phyloP scores from a whole-genome alignment of 1,284 basidiomycete species.

The Megacollybia platyphylla region DNA sequence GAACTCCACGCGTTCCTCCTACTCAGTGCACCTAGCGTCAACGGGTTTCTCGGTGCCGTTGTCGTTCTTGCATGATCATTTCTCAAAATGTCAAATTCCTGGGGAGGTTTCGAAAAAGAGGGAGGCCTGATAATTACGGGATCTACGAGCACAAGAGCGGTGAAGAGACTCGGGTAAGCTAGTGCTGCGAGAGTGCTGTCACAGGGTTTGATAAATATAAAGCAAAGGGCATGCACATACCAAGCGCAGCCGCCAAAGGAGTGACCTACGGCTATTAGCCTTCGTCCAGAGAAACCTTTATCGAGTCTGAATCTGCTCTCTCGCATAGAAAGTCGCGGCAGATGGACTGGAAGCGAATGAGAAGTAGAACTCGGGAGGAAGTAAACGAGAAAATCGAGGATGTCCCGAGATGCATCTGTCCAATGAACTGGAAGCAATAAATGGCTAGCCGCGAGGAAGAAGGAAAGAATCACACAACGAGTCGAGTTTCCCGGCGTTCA shows the following conservation, averaged over 20 bases:
- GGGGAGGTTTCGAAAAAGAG: conserved; percentile 7
- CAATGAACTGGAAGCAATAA: conserved; percentile 41
- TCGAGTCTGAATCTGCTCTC: conserved; percentile 26
- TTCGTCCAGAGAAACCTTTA: conserved; percentile 32
- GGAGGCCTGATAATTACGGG: conserved; percentile 45
- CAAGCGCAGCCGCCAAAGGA: conserved; percentile 69
- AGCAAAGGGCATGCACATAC: conserved; percentile 24
- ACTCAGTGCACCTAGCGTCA: conserved; percentile 37
- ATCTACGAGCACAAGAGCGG: conserved; percentile 68
- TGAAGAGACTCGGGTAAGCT: conserved; percentile 56
- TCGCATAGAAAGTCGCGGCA: conserved; percentile 28
- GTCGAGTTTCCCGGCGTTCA: conserved; percentile 46
- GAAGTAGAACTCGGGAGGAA: conserved; percentile 36
- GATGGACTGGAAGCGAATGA: conserved; percentile 30
- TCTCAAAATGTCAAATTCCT: not conserved
- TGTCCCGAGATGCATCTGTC: conserved; percentile 59
- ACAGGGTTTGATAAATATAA: not conserved
- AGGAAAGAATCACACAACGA: conserved; percentile 32
- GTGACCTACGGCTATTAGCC: conserved; percentile 63
- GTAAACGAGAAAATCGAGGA: conserved; percentile 55
- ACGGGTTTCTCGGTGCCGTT: conserved; percentile 8
- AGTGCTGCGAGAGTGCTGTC: conserved; percentile 46
- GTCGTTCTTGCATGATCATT: not conserved
- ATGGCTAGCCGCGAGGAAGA: conserved; percentile 1
- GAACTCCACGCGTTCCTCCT: conserved; percentile 57